Conservation (phyloP, 352 stramenopile genomes). For the Phytopythium vexans region DNA sequence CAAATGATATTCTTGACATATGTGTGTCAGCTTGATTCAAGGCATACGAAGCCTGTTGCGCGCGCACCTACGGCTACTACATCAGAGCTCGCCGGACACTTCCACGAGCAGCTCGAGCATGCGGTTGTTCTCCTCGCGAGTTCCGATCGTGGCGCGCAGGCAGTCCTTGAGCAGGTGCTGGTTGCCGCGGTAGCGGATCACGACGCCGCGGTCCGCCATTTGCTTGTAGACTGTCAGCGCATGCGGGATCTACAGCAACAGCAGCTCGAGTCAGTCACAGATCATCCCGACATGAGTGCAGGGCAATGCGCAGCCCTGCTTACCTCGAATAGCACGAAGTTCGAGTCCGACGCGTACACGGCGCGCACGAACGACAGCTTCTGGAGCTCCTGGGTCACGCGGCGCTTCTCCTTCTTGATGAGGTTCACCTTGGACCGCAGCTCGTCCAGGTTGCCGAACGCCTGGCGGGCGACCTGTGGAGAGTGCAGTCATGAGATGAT, state of each 20-base stretch:
- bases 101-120: slow-evolving; percentile 88
- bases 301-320: neutral
- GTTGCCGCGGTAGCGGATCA: slow-evolving; percentile 96
- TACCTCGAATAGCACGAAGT: slow-evolving; percentile 97
- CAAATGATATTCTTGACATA: too few relatives aligned
- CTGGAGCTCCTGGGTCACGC: slow-evolving; percentile 81
- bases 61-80: neutral
- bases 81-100: slow-evolving; percentile 55
- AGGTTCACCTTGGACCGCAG: slow-evolving; percentile 59
- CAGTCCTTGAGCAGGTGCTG: slow-evolving; percentile 95
- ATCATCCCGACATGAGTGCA: too few relatives aligned
- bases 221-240: slow-evolving; percentile 93
- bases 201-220: slow-evolving; percentile 91
- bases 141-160: slow-evolving; percentile 94
- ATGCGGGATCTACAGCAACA: slow-evolving; percentile 62
- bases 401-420: slow-evolving; percentile 81
- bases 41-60: too few relatives aligned
- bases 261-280: neutral
- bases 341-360: slow-evolving; percentile 95
- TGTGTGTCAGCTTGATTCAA: too few relatives aligned
- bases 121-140: slow-evolving; percentile 89
- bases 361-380: slow-evolving; percentile 90
- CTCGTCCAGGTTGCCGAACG: slow-evolving; percentile 52
- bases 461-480: slow-evolving; percentile 53
- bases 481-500: neutral